phyloP scores from a whole-genome alignment of 768 basidiomycete genomes.

The Thelephora aurantiotincta region DNA sequence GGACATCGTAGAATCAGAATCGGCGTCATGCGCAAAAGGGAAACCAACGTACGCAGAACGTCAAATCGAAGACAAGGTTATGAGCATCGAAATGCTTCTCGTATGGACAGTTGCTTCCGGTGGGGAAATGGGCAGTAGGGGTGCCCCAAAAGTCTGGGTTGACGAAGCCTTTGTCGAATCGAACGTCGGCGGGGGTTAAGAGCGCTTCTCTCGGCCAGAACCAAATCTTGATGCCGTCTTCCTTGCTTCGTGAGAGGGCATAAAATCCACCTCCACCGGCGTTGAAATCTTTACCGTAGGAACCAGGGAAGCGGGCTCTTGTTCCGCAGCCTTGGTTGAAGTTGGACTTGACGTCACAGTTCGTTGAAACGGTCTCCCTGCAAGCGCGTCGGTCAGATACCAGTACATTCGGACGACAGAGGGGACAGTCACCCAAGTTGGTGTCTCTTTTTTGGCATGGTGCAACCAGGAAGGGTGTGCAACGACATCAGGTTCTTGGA shows the following conservation, averaged over 20 bases:
- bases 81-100: slow-evolving; percentile 37
- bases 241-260: slow-evolving; percentile 28
- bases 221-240: slow-evolving; percentile 40
- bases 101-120: slow-evolving; percentile 33
- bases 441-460: slow-evolving; percentile 23
- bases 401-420: not conserved
- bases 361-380: slow-evolving; percentile 25
- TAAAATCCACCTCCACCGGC: slow-evolving; percentile 43
- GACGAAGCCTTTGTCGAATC: too few relatives aligned
- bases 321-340: slow-evolving; percentile 53
- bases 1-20: slow-evolving; percentile 2
- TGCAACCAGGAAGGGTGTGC: slow-evolving; percentile 38
- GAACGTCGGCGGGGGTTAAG: slow-evolving; percentile 30
- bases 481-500: slow-evolving; percentile 34
- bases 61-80: slow-evolving; percentile 40
- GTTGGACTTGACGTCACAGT: slow-evolving; percentile 36
- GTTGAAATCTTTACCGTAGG: slow-evolving; percentile 38
- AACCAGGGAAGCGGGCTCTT: slow-evolving; percentile 20
- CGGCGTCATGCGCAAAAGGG: slow-evolving; percentile 4
- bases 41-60: slow-evolving; percentile 36
- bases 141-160: slow-evolving; percentile 22
- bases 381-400: not conserved
- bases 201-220: slow-evolving; percentile 39
- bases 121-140: slow-evolving; percentile 36
- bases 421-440: slow-evolving; percentile 31